Conservation (phyloP, 1,284 basidiomycete species). For the Grifola frondosa region DNA sequence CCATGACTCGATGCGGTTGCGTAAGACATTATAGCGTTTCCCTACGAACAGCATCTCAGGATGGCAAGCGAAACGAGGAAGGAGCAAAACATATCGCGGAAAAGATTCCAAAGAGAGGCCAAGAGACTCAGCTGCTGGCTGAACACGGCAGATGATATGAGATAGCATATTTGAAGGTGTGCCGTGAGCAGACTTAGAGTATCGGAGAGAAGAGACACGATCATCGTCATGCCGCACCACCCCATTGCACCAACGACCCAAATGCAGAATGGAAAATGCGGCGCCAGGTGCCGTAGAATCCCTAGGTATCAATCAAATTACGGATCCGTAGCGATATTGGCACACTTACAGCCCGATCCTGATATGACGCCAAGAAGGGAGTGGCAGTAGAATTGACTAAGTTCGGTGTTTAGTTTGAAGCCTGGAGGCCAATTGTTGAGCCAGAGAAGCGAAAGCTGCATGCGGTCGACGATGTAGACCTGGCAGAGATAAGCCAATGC, state of each 20-base stretch:
- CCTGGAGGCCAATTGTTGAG: constrained; percentile 95
- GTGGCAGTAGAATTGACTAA: constrained; percentile 80
- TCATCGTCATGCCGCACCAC: constrained; percentile 68
- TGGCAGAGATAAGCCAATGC: too few relatives aligned
- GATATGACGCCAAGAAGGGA: constrained; percentile 63
- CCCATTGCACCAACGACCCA: constrained; percentile 55
- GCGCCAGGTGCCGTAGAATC: constrained; percentile 37
- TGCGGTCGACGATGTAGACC: constrained; percentile 46
- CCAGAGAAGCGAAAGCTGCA: constrained; percentile 72
- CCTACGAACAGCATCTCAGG: constrained; percentile 43
- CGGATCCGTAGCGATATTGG: too few relatives aligned
- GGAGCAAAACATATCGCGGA: too few relatives aligned
- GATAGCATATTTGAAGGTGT: constrained; percentile 76
- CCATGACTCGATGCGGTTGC: constrained; percentile 84
- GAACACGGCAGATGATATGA: constrained; percentile 65
- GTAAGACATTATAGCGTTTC: constrained; percentile 82
- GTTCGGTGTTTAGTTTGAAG: constrained; percentile 92
- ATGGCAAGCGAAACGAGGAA: too few relatives aligned
- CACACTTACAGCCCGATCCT: constrained; percentile 67
- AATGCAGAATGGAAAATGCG: constrained; percentile 47
- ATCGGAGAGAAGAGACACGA: constrained; percentile 69
- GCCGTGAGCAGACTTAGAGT: constrained; percentile 64
- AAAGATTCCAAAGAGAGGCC: constrained; percentile 88
- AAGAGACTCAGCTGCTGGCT: constrained; percentile 62
- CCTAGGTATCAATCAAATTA: too few relatives aligned